Conservation (phyloP, 1,139 yeast species). For the Candida tunisiensis region DNA sequence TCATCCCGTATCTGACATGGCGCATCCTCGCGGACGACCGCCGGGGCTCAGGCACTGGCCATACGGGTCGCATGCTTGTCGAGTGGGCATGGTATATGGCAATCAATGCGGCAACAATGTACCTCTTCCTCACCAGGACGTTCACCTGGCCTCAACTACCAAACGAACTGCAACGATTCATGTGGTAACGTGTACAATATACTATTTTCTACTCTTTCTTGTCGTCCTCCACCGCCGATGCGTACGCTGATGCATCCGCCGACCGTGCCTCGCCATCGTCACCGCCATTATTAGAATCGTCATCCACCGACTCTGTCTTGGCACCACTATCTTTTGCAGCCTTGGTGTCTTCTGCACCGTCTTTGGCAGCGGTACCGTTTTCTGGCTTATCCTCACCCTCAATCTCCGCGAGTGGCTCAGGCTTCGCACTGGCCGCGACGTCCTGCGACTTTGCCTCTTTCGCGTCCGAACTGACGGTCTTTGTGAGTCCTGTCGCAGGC, state of each 20-base stretch:
- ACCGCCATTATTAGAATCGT: not conserved
- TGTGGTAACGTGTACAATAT: conserved; percentile 41
- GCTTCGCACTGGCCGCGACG: conserved; percentile 1
- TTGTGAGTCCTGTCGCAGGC: conserved; percentile 8
- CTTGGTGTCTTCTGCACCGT: not conserved
- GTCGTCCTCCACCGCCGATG: not conserved
- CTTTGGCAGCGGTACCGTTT: not conserved
- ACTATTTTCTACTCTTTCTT: conserved; percentile 1
- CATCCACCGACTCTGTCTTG: too few relatives aligned
- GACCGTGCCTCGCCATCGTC: not conserved
- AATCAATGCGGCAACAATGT: conserved; percentile 35
- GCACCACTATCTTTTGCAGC: too few relatives aligned
- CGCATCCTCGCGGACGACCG: conserved; percentile 18
- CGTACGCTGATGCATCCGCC: not conserved
- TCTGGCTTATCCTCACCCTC: conserved; percentile 1
- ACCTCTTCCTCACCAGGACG: conserved; percentile 41
- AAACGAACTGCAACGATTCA: conserved; percentile 53
- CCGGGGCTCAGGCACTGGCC: too few relatives aligned
- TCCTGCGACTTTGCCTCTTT: not conserved
- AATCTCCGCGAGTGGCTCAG: not conserved
- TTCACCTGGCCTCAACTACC: conserved; percentile 60
- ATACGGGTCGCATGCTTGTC: conserved; percentile 27
- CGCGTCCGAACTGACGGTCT: conserved; percentile 1
- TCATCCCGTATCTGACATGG: conserved; percentile 64
- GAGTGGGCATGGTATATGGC: conserved; percentile 48